Evolutionary conservation across 768 basidiomycete species (phyloP).

Genomic region (Tulasnella sp.): DNA sequence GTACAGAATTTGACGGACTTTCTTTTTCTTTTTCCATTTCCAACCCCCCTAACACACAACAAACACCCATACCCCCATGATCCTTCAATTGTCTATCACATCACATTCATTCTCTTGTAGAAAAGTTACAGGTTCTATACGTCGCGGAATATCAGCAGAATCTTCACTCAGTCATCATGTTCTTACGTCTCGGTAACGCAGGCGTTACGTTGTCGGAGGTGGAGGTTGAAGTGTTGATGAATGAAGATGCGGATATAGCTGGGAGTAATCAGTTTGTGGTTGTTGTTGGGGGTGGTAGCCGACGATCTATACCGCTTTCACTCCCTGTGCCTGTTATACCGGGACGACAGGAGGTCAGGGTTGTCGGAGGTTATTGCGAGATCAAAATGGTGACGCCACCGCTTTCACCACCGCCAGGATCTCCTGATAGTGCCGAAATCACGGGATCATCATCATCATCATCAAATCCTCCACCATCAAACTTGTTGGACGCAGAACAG

Average conservation of each 20-base stretch:
- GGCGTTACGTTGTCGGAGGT: conserved; percentile 35
- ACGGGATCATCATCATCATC: no score
- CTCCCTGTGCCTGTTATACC: conserved; percentile 44
- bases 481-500: conserved; percentile 59
- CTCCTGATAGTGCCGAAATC: conserved; percentile 9
- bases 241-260: conserved; percentile 24
- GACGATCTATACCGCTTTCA: conserved; percentile 43
- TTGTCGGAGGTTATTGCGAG: conserved; percentile 51
- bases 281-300: conserved; percentile 42
- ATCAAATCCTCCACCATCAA: conserved; percentile 24
- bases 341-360: conserved; percentile 47
- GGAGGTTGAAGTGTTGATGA: conserved; percentile 51
- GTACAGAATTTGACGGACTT: no score
- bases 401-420: conserved; percentile 3
- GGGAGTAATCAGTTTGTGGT: conserved; percentile 47
- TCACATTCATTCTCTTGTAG: conserved; percentile 14
- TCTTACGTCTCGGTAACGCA: conserved; percentile 45
- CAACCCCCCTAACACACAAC: no score
- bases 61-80: no score
- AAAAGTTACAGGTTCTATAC: conserved; percentile 34
- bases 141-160: conserved; percentile 77
- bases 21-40: no score
- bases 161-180: conserved; percentile 63
- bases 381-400: conserved; percentile 40
- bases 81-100: conserved; percentile 5